Conservation (phyloP, 768 basidiomycete species). For the Postia placenta region DNA sequence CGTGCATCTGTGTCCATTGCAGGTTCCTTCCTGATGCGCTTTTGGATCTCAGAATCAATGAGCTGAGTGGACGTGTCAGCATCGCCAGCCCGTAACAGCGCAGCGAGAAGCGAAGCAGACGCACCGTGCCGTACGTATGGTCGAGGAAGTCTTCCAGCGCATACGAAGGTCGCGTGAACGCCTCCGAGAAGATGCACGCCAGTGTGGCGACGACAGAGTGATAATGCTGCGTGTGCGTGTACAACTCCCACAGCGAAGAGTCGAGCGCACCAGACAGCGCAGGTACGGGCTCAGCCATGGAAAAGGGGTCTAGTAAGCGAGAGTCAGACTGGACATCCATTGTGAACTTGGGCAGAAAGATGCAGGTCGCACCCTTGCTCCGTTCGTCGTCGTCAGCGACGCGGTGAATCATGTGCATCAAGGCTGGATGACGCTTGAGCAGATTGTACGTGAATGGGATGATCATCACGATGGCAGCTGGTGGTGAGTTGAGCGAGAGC, state of each 20-base stretch:
- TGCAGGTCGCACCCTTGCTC: slow-evolving; percentile 11
- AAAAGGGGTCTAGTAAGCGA: slow-evolving; percentile 58
- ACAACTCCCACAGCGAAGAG: slow-evolving; percentile 91
- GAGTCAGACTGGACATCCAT: background rate
- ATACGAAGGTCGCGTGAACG: slow-evolving; percentile 91
- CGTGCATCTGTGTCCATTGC: slow-evolving; percentile 32
- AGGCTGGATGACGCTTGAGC: slow-evolving; percentile 83
- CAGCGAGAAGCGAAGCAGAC: slow-evolving; percentile 19
- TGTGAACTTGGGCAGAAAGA: slow-evolving; percentile 3
- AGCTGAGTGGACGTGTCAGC: slow-evolving; percentile 41
- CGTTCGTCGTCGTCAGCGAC: slow-evolving; percentile 24
- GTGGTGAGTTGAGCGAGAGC: slow-evolving; percentile 79
- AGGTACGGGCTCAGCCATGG: slow-evolving; percentile 62
- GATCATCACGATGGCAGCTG: slow-evolving; percentile 84
- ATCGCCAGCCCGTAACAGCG: background rate
- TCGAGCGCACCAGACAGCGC: slow-evolving; percentile 72
- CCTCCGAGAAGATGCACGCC: slow-evolving; percentile 79
- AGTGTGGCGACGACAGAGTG: slow-evolving; percentile 83
- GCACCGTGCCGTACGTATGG: slow-evolving; percentile 81
- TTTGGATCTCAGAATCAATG: slow-evolving; percentile 75
- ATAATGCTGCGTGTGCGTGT: slow-evolving; percentile 76
- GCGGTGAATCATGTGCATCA: slow-evolving; percentile 92
- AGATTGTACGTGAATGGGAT: slow-evolving; percentile 94
- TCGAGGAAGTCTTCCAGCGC: slow-evolving; percentile 95
- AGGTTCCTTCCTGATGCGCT: slow-evolving; percentile 78